phyloP scores from a whole-genome alignment of 2,329 filamentous ascomycete species.

The Aciculosporium take region DNA sequence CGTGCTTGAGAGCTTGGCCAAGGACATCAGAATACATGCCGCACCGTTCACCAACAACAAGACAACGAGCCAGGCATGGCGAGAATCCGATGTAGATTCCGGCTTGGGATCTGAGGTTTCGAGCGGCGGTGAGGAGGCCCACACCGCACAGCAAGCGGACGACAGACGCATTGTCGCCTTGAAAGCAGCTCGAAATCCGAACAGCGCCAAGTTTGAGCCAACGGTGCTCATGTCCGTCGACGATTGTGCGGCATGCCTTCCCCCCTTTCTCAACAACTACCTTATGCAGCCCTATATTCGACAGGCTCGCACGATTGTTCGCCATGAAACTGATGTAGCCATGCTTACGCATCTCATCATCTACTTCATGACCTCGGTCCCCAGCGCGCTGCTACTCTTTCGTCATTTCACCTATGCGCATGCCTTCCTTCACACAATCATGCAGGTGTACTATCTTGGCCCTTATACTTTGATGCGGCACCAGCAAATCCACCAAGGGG shows the following conservation, averaged over 20 bases:
- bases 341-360: conserved; percentile 64
- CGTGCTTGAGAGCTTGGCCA: conserved; percentile 25
- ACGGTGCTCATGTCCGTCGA: conserved; percentile 30
- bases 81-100: conserved; percentile 5
- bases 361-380: conserved; percentile 55
- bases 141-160: background rate
- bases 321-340: conserved; percentile 57
- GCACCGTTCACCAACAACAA: background rate
- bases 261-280: conserved; percentile 28
- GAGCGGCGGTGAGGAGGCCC: conserved; percentile 1
- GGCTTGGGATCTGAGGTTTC: conserved; percentile 7
- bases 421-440: conserved; percentile 47
- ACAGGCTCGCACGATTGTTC: conserved; percentile 41
- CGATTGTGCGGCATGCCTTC: conserved; percentile 21
- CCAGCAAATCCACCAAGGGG: conserved; percentile 68
- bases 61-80: background rate
- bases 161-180: conserved; percentile 19
- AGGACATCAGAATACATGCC: conserved; percentile 18
- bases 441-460: conserved; percentile 56
- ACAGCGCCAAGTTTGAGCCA: conserved; percentile 28
- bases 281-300: conserved; percentile 46
- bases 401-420: conserved; percentile 53
- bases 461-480: conserved; percentile 72
- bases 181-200: conserved; percentile 27
- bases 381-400: conserved; percentile 53